Base-by-base conservation (phyloP, 495 filamentous ascomycete species). In the Aspergillus sclerotiicarbonarius region DNA sequence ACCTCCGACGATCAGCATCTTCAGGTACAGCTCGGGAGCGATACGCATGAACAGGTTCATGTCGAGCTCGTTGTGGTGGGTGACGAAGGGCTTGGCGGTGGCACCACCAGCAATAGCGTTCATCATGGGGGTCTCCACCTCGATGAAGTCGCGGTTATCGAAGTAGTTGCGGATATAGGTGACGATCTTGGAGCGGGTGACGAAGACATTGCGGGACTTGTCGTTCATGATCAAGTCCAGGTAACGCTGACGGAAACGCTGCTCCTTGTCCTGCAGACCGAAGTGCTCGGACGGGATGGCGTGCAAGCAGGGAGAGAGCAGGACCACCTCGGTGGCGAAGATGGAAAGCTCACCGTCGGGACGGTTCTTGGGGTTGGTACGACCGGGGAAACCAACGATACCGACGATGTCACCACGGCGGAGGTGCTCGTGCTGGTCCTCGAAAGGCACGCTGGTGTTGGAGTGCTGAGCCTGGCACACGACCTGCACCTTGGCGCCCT, bases 41-140 rank as follows among this genome's bases (percentile, higher is more conserved):
- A 99, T 84, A 68, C 94, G 84, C 84, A 99, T 89, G 78, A 89
- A 98, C 67, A 98, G 83, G 61, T 96, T 88, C 83, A 92, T 89
- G 72, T 96, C 84, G 18, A 91, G 81, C 10, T 97, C 94, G 73
- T 98, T 98, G 76, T 96, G 92, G 70, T 94, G 88, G 3, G 94
- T 97, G 57, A 88, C 79, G 73, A 98, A 99, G 13, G 94, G 94
- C 80, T 91, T 92, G 57, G 94, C 94, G 8, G 95, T 98, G 18
- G 94, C 94, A 59, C 94, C 94, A 66, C 94, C 94, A 29, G 93
- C 92, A 68, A 96, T 94, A 56, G 89, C 84, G 67, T 96, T 95
- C 87, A 99, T 90, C 85, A 98, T 96, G 8, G 95, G 95, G 1
- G 94, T 98, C 76, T 97, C 90, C n/a, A 98, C 91, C 72, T 97